A percentile compares a stretch with the other conserved stretches of the same genome.
phyloP scores from a whole-genome alignment of 2,329 filamentous ascomycete species.

The Neopestalotiopsis rosae region DNA sequence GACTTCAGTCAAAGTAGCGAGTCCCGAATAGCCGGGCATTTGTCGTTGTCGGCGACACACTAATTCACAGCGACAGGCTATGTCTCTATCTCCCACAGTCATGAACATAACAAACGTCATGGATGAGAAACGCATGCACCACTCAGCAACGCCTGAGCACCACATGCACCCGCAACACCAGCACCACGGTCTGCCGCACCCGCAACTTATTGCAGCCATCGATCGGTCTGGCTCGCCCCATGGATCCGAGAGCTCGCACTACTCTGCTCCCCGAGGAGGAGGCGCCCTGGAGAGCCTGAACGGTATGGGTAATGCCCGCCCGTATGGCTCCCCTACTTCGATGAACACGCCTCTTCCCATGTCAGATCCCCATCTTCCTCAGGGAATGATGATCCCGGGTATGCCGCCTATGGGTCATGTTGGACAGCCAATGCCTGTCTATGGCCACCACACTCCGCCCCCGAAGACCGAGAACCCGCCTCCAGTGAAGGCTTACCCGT shows the following conservation, averaged over 20 bases:
- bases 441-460: slow-evolving; percentile 41
- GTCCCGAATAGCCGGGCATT: background rate
- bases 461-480: slow-evolving; percentile 35
- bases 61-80: slow-evolving; percentile 17
- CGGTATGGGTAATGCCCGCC: slow-evolving; percentile 46
- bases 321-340: slow-evolving; percentile 58
- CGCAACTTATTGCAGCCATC: slow-evolving; percentile 40
- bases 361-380: slow-evolving; percentile 44
- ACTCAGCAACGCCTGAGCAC: slow-evolving; percentile 19
- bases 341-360: slow-evolving; percentile 58
- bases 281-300: slow-evolving; percentile 38
- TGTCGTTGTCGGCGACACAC: too few species aligned
- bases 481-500: slow-evolving; percentile 77
- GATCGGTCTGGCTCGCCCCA: slow-evolving; percentile 64
- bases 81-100: slow-evolving; percentile 38
- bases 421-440: slow-evolving; percentile 39
- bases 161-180: slow-evolving; percentile 23
- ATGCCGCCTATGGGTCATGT: slow-evolving; percentile 38
- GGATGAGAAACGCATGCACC: slow-evolving; percentile 33
- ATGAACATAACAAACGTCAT: slow-evolving; percentile 41
- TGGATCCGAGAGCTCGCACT: slow-evolving; percentile 64
- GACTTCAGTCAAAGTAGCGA: background rate
- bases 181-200: slow-evolving; percentile 32
- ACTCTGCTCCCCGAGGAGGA: slow-evolving; percentile 49
- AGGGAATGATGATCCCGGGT: slow-evolving; percentile 48